These are phyloP conservation scores for Beta vulgaris DNA, from an alignment of 148 eudicot species.

Conservation along the genomic window DNA sequence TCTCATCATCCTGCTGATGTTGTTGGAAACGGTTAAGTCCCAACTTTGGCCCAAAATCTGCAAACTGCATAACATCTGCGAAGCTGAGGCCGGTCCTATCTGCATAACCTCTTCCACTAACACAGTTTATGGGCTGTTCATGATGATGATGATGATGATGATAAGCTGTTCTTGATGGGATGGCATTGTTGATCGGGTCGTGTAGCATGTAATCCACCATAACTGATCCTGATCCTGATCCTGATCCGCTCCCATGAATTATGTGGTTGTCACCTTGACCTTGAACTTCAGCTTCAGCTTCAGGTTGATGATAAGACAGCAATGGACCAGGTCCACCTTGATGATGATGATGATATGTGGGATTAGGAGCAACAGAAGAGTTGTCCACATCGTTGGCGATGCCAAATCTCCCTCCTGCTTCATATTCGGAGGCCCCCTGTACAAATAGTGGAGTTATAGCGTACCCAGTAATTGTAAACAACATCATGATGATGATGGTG, in stretches of 20 bases:
- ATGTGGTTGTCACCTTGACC: neutral
- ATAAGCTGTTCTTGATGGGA: constrained; percentile 23
- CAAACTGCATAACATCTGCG: constrained; percentile 86
- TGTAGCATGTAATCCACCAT: constrained; percentile 46
- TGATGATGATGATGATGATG: too few species aligned
- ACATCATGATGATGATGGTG: neutral
- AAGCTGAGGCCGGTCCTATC: constrained; percentile 53
- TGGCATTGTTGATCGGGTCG: neutral
- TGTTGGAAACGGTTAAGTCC: constrained; percentile 35
- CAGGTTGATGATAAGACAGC: constrained; percentile 27
- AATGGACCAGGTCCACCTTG: constrained; percentile 22
- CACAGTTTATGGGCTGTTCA: constrained; percentile 12
- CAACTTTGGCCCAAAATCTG: constrained; percentile 83
- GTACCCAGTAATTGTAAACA: constrained; percentile 30
- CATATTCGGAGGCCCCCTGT: constrained; percentile 41
- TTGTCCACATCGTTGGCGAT: constrained; percentile 26
- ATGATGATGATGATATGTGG: constrained; percentile 8
- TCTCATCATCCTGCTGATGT: constrained; percentile 7
- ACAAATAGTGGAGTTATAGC: constrained; percentile 25
- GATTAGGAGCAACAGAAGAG: constrained; percentile 12
- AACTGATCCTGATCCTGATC: too few species aligned
- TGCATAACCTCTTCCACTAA: neutral
- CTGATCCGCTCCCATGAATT: constrained; percentile 39
- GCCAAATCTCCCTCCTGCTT: constrained; percentile 21
- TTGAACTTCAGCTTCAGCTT: too few species aligned